Evolutionary conservation across 1,284 basidiomycete species (phyloP).

Genomic region (Porodaedalea pini): DNA sequence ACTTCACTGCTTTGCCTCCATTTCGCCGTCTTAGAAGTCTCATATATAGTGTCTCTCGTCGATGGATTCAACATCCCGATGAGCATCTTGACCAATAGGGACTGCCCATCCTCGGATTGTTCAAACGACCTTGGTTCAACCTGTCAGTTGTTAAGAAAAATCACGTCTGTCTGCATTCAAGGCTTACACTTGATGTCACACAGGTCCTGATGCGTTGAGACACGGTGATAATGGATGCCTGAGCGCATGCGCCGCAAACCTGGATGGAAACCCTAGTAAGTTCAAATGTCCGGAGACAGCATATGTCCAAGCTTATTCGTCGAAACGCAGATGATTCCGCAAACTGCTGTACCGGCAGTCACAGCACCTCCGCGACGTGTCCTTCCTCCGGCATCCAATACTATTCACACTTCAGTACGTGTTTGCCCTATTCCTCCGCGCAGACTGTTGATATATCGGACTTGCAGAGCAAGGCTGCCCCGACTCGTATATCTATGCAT

Average conservation of each 20-base stretch:
- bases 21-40: constrained; percentile 26
- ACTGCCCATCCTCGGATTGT: constrained; percentile 48
- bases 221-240: constrained; percentile 51
- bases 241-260: constrained; percentile 53
- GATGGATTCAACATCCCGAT: constrained; percentile 60
- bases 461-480: constrained; percentile 41
- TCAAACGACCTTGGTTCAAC: constrained; percentile 48
- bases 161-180: not conserved
- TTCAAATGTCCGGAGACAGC: not conserved
- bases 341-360: constrained; percentile 53
- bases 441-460: not conserved
- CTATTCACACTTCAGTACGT: constrained; percentile 53
- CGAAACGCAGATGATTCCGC: constrained; percentile 29
- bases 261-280: constrained; percentile 42
- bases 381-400: too few relatives aligned
- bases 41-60: constrained; percentile 42
- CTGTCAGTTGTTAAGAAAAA: constrained; percentile 29
- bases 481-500: constrained; percentile 54
- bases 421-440: not conserved
- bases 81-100: constrained; percentile 46
- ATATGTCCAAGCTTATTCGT: not conserved
- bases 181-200: constrained; percentile 24
- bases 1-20: constrained; percentile 21
- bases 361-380: too few relatives aligned
- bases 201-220: constrained; percentile 48